phyloP scores from a whole-genome alignment of 495 filamentous ascomycete genomes.

The Chaetomium fimeti region DNA sequence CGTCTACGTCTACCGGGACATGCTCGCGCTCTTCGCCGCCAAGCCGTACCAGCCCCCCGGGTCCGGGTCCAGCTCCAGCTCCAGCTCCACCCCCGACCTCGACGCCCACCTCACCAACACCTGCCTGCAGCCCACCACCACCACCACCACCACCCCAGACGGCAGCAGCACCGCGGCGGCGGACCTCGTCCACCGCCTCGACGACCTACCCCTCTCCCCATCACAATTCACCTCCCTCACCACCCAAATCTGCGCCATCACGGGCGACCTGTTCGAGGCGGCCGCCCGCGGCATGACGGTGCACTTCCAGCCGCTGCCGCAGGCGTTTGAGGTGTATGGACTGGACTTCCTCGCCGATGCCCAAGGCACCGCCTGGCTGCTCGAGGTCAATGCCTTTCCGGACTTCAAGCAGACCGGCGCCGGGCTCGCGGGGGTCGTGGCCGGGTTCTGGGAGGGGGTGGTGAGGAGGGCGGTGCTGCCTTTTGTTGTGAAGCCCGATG shows the following conservation, averaged over 20 bases:
- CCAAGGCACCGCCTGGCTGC: slow-evolving; percentile 60
- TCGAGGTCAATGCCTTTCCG: slow-evolving; percentile 96
- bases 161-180: not conserved
- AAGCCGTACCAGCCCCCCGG: slow-evolving; percentile 56
- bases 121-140: slow-evolving; percentile 66
- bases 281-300: slow-evolving; percentile 76
- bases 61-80: slow-evolving; percentile 30
- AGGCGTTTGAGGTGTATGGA: slow-evolving; percentile 90
- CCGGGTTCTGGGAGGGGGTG: slow-evolving; percentile 70
- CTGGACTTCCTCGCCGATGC: slow-evolving; percentile 84
- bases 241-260: slow-evolving; percentile 68
- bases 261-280: slow-evolving; percentile 76
- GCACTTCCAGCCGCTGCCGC: slow-evolving; percentile 86
- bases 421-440: slow-evolving; percentile 66
- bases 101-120: slow-evolving; percentile 90
- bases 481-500: slow-evolving; percentile 29
- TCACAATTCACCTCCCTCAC: slow-evolving; percentile 51
- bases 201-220: slow-evolving; percentile 52
- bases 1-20: slow-evolving; percentile 82
- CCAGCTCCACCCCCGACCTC: slow-evolving; percentile 52
- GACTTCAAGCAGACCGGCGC: slow-evolving; percentile 91
- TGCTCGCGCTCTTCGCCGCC: slow-evolving; percentile 89
- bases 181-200: slow-evolving; percentile 65
- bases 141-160: not conserved
- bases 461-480: slow-evolving; percentile 59